Evolutionary conservation across 2,329 filamentous ascomycete genomes (phyloP).

Genomic region (Pochonia chlamydosporia): DNA sequence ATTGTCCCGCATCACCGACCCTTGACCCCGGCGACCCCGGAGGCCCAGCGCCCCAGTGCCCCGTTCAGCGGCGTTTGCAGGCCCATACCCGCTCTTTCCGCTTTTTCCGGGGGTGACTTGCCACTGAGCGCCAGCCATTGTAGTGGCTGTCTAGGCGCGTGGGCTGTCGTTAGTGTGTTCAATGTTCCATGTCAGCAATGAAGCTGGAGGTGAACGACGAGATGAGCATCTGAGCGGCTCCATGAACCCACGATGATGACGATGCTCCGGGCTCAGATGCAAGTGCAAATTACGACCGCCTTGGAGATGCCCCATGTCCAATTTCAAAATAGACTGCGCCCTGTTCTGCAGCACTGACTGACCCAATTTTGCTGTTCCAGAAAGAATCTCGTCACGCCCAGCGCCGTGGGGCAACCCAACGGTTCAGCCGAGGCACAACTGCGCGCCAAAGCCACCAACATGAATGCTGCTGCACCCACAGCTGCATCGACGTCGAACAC

Average conservation of each 20-base stretch:
- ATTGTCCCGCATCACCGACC: conserved; percentile 3
- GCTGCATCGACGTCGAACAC: background rate
- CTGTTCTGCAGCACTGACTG: background rate
- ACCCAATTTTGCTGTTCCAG: conserved; percentile 25
- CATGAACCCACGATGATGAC: too few relatives aligned
- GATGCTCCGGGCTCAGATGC: too few relatives aligned
- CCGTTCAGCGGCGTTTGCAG: background rate
- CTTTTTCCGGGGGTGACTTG: background rate
- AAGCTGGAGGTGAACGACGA: too few relatives aligned
- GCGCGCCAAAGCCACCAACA: conserved; percentile 10
- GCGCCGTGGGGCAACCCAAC: conserved; percentile 25
- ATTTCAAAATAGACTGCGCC: too few relatives aligned
- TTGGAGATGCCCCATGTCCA: too few relatives aligned
- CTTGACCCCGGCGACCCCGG: conserved; percentile 3
- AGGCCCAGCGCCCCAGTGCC: background rate
- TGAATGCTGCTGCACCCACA: too few relatives aligned
- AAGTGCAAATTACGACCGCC: too few relatives aligned
- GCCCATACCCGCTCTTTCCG: background rate
- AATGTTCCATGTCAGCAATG: too few relatives aligned
- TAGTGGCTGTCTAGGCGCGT: too few relatives aligned
- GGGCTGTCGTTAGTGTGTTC: too few relatives aligned
- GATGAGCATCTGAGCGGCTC: too few relatives aligned
- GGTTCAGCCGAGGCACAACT: conserved; percentile 34
- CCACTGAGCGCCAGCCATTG: too few relatives aligned
- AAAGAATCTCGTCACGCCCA: conserved; percentile 37